phyloP scores from a whole-genome alignment of 495 filamentous ascomycete genomes.

The Massariosphaeria phaeospora region DNA sequence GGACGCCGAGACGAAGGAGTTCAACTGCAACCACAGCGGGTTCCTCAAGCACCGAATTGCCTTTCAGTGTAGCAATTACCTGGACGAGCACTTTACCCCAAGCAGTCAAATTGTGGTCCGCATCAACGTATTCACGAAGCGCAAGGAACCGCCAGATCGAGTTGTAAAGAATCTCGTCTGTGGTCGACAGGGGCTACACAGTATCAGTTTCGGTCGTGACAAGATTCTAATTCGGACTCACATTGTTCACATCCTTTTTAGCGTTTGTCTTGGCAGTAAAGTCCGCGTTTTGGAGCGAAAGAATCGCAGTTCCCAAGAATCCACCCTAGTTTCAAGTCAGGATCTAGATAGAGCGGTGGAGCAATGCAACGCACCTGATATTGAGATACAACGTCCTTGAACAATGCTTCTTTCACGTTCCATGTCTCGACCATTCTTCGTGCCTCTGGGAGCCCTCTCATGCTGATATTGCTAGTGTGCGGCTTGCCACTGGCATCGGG shows the following conservation, averaged over 20 bases:
- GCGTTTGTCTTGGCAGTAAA: slow-evolving; percentile 64
- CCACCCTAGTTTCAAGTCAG: slow-evolving; percentile 38
- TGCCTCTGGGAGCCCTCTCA: slow-evolving; percentile 54
- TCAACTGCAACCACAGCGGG: slow-evolving; percentile 30
- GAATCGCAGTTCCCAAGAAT: slow-evolving; percentile 52
- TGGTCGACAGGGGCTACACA: slow-evolving; percentile 15
- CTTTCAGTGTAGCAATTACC: slow-evolving; percentile 57
- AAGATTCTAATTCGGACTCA: slow-evolving; percentile 18
- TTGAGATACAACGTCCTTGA: slow-evolving; percentile 41
- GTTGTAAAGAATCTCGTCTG: slow-evolving; percentile 70
- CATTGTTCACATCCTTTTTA: slow-evolving; percentile 41
- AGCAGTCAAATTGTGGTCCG: slow-evolving; percentile 70
- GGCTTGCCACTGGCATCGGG: slow-evolving; percentile 48
- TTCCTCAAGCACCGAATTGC: slow-evolving; percentile 41
- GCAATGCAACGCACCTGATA: slow-evolving; percentile 2
- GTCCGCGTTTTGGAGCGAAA: slow-evolving; percentile 37
- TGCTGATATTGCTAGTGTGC: slow-evolving; percentile 57
- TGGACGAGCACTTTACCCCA: slow-evolving; percentile 78
- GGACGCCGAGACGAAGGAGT: slow-evolving; percentile 40
- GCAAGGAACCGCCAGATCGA: slow-evolving; percentile 84
- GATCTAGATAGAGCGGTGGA: background rate
- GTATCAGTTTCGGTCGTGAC: background rate
- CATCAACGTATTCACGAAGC: slow-evolving; percentile 76
- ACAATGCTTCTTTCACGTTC: slow-evolving; percentile 59
- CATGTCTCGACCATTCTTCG: slow-evolving; percentile 61